Base-by-base conservation (phyloP, 1,284 basidiomycete species). In the Cutaneotrichosporon daszewskae region DNA sequence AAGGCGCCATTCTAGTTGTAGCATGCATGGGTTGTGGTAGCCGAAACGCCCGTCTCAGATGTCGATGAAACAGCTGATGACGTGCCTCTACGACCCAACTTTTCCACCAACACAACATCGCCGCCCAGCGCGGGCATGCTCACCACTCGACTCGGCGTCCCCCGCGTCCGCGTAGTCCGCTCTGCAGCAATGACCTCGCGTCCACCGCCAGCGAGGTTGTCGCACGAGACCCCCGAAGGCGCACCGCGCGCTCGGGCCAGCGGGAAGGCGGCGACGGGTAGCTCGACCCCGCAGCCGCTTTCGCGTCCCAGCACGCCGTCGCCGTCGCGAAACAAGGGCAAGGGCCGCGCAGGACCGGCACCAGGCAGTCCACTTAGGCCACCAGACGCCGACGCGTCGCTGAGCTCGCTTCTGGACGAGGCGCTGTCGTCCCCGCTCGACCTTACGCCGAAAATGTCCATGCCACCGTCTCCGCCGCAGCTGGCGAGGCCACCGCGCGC, bases 1-100 rank as follows among this genome's bases (percentile, higher is more conserved):
- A 39, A 51, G 33, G 53, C 65, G 9, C 59, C 62, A 6, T 69
- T 67, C 44, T 69, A 53, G 40, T n/a, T n/a, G n/a, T n/a, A n/a
- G n/a, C n/a, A n/a, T n/a, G n/a, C n/a, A n/a, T n/a, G n/a, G n/a
- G n/a, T n/a, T n/a, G n/a, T n/a, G n/a, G n/a, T n/a, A n/a, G n/a
- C n/a, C n/a, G n/a, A n/a, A n/a, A n/a, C n/a, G n/a, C n/a, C n/a
- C n/a, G n/a, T n/a, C n/a, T n/a, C n/a, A n/a, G n/a, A n/a, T n/a
- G n/a, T n/a, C n/a, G n/a, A n/a, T n/a, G n/a, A n/a, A n/a, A n/a
- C n/a, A n/a, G n/a, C n/a, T n/a, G n/a, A n/a, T n/a, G n/a, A n/a
- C n/a, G n/a, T n/a, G n/a, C n/a, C n/a, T n/a, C n/a, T n/a, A n/a
- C n/a, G n/a, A n/a, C n/a, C n/a, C n/a, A n/a, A n/a, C n/a, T n/a